A percentile compares a stretch with the other conserved stretches of the same genome.
Conservation (phyloP, 192 early-diverging fungal species). For the Coemansia sp. region DNA sequence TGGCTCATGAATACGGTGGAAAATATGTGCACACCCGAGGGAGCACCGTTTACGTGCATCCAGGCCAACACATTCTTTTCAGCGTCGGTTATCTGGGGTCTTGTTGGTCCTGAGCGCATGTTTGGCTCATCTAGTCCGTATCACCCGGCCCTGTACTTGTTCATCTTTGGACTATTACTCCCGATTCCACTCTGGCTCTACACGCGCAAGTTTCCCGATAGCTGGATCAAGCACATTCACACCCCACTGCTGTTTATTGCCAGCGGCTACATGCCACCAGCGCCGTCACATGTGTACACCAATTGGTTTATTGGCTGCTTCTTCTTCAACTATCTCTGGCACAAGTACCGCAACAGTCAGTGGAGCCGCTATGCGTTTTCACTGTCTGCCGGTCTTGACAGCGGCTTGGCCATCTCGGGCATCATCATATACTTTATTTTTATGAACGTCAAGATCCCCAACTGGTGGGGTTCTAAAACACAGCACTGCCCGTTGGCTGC, state of each 20-base stretch:
- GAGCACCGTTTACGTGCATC: conserved; percentile 66
- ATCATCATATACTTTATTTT: conserved; percentile 50
- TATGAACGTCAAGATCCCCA: conserved; percentile 25
- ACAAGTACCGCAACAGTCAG: conserved; percentile 61
- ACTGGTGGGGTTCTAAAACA: conserved; percentile 49
- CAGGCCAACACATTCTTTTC: conserved; percentile 62
- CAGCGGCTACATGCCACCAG: conserved; percentile 61
- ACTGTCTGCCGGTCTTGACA: conserved; percentile 57
- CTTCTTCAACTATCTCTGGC: conserved; percentile 69
- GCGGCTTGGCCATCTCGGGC: conserved; percentile 51
- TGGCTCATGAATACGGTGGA: conserved; percentile 62
- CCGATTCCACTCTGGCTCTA: conserved; percentile 70
- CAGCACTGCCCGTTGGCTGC: conserved; percentile 42
- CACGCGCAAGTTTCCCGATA: conserved; percentile 59
- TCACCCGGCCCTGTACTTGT: conserved; percentile 48
- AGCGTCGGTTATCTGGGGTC: conserved; percentile 77
- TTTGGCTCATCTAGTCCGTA: conserved; percentile 62
- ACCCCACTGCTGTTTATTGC: conserved; percentile 67
- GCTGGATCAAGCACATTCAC: conserved; percentile 62
- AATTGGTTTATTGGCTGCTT: conserved; percentile 59
- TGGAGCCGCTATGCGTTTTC: conserved; percentile 62
- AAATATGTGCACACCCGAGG: conserved; percentile 56
- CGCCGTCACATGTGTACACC: conserved; percentile 52
- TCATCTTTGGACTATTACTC: conserved; percentile 63
- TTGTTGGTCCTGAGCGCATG: conserved; percentile 68